A percentile compares a stretch with the other conserved stretches of the same genome.
These are phyloP conservation scores for Tagetes patula DNA, from an alignment of 129 eudicot species.

Conservation along the genomic window DNA sequence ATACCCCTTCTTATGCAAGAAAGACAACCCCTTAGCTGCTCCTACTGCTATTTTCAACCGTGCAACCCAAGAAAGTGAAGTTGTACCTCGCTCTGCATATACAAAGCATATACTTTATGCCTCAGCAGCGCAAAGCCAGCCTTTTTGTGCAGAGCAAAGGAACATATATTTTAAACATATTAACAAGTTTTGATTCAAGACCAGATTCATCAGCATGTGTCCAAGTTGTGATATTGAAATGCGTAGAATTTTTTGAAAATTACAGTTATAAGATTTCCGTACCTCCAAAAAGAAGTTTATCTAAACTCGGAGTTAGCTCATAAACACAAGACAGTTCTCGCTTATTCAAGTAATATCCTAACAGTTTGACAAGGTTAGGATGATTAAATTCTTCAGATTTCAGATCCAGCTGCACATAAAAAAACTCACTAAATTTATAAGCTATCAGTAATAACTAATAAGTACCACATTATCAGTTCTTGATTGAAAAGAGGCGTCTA, in stretches of 20 bases:
- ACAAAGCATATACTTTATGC: not conserved
- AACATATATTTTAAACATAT: not conserved
- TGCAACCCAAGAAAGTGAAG: constrained; percentile 30
- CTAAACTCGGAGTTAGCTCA: constrained; percentile 17
- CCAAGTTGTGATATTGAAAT: not conserved
- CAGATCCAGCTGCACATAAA: constrained; percentile 25
- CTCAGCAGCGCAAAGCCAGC: not conserved
- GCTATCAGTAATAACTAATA: not conserved
- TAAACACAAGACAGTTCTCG: not conserved
- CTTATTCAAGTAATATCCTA: constrained; percentile 15
- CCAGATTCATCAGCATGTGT: not conserved
- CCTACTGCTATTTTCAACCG: constrained; percentile 28
- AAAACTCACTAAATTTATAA: not conserved
- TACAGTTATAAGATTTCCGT: not conserved
- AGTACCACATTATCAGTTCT: not conserved
- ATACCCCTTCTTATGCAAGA: constrained; percentile 24
- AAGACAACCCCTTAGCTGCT: constrained; percentile 29
- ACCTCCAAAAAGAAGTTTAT: constrained; percentile 26
- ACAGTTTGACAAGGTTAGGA: constrained; percentile 22
- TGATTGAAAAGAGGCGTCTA: not conserved
- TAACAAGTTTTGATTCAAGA: not conserved
- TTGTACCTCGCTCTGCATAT: constrained; percentile 5
- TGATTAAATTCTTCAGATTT: constrained; percentile 14
- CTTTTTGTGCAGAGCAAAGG: not conserved
- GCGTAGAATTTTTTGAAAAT: not conserved